Evolutionary conservation across 345 rosid species (phyloP), one percentile per base, ranked within the genome.

Genomic region (Sisymbrium altissimum): DNA sequence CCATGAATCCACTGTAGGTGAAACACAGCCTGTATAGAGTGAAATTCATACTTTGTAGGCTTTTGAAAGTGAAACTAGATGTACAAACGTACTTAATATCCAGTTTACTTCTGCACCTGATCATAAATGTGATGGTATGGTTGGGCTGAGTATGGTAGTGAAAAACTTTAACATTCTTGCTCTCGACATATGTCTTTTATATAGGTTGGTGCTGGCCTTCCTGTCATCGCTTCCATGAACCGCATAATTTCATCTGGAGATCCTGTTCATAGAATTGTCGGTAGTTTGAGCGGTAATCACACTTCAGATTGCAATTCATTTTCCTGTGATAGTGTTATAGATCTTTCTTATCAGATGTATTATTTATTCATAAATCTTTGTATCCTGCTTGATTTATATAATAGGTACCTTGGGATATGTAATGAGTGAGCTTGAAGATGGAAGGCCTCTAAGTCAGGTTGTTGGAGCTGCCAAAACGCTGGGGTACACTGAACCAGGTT

Each of bases 401-500:
- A 62, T 75, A 91, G 93, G 96, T 72, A 92, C 97, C 27, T 68
- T 95, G 84, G 97, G 97, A 62, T 92, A 92, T 78, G 96, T 95
- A 18, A 95, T 89, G 99, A 92, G 99, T 74, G 93, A 92, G 83
- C 82, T 92, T 40, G 96, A 89, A 81, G 92, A 87, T 76, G 97
- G 99, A 63, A 88, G 89, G 78, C 87, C 92, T 38, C 80, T 90
- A 61, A 95, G 97, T 80, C 86, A 92, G 83, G 96, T 92, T 78
- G 97, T 94, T 69, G 86, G 64, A 79, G 83, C 85, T 67, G 99
- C 99, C 21, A 92, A 88, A 83, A 81, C 82, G 68, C 80, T 89
- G 76, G 98, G 98, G 61, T 94, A 85, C 84, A 94, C 97, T 40
- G 98, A 94, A 75, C 98, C 97, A 86, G 97, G 97, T 91, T 70